Conservation (phyloP, 2,329 filamentous ascomycete genomes). For the Diplodia intermedia region DNA sequence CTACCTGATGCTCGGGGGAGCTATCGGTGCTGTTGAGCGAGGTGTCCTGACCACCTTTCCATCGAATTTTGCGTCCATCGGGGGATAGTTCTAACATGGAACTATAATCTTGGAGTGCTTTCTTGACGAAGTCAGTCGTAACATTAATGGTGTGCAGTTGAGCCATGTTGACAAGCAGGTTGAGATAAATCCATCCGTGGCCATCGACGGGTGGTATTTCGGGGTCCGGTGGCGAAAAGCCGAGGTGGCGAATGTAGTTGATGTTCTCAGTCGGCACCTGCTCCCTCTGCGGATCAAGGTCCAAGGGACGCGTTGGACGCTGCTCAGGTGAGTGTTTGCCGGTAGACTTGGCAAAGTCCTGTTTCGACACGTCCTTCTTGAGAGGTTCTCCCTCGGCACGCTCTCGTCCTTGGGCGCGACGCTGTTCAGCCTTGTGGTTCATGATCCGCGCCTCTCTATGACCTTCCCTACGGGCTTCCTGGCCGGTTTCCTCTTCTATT, state of each 20-base stretch:
- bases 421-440: slow-evolving; percentile 33
- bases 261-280: slow-evolving; percentile 80
- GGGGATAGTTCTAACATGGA: slow-evolving; percentile 77
- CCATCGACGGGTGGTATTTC: slow-evolving; percentile 54
- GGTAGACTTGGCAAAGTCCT: slow-evolving; percentile 1
- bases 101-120: slow-evolving; percentile 73
- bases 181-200: slow-evolving; percentile 83
- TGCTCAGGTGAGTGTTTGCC: slow-evolving; percentile 65
- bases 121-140: slow-evolving; percentile 76
- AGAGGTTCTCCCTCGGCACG: background rate
- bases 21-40: slow-evolving; percentile 72
- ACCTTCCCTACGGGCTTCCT: slow-evolving; percentile 48
- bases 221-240: slow-evolving; percentile 67
- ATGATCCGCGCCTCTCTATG: slow-evolving; percentile 56
- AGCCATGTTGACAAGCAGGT: slow-evolving; percentile 79
- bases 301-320: slow-evolving; percentile 75
- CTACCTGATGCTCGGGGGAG: slow-evolving; percentile 41
- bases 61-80: slow-evolving; percentile 80
- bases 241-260: slow-evolving; percentile 77
- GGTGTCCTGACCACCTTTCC: slow-evolving; percentile 72
- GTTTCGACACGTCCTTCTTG: slow-evolving; percentile 1
- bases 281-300: slow-evolving; percentile 78
- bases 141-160: slow-evolving; percentile 87
- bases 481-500: slow-evolving; percentile 49
- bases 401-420: background rate